These are phyloP conservation scores for Apiospora saccharicola DNA, from an alignment of 2,329 filamentous ascomycete genomes.

Conservation along the genomic window DNA sequence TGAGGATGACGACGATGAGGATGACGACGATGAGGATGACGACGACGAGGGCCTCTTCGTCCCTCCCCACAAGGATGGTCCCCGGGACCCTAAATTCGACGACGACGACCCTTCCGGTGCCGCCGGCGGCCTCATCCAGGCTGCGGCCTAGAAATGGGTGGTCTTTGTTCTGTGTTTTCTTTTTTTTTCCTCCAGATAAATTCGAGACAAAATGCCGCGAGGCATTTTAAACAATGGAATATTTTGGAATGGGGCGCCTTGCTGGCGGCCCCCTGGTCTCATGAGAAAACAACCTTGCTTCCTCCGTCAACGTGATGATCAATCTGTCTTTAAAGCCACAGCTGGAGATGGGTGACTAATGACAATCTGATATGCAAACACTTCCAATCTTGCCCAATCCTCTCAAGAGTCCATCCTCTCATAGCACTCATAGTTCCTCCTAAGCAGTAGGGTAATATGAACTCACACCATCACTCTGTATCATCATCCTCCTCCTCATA, in stretches of 20 bases:
- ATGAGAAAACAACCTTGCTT: neutral
- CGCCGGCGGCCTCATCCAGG: neutral
- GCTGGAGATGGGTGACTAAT: neutral
- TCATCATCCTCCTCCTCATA: neutral
- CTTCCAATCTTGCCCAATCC: neutral
- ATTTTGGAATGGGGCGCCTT: neutral
- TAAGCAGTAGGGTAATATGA: neutral
- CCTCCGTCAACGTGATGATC: neutral
- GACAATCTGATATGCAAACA: neutral
- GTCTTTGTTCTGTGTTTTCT: neutral
- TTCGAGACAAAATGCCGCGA: constrained; percentile 2
- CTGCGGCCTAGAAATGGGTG: neutral
- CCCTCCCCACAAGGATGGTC: neutral
- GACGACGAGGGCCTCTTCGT: neutral
- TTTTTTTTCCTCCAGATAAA: neutral
- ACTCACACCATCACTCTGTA: neutral
- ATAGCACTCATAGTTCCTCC: neutral
- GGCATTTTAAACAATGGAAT: constrained; percentile 2
- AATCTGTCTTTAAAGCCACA: neutral
- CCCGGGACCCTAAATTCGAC: constrained; percentile 5
- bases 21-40: neutral
- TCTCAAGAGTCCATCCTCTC: neutral
- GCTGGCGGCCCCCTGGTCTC: neutral
- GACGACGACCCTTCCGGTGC: neutral
- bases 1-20: neutral